Base-by-base conservation (phyloP, 352 stramenopile genomes). In the Phytophthora pluvialis region DNA sequence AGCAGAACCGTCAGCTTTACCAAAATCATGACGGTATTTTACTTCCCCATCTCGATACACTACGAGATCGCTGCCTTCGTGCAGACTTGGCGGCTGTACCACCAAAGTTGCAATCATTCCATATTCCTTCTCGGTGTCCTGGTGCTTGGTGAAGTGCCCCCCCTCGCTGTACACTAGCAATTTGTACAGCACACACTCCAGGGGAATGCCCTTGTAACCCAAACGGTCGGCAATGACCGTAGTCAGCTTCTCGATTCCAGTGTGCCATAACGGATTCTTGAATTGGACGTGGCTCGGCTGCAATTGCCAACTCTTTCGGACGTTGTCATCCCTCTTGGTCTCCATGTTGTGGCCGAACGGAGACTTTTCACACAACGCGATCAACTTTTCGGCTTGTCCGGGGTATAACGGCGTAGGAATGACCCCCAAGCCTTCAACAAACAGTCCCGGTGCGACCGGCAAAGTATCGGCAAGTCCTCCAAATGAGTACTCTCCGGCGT, bases 21-120 rank as follows among this genome's bases (percentile, higher is more conserved):
- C 60, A 21, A 72, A 72, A 44, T 61, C 51, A 18, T 68, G 64
- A 13, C 52, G 46, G 12, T 60, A 45, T 33, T 52, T 44, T n/a
- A 59, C 15, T 10, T 54, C 26, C 0, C 38, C 16, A 32, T 53
- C 18, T 35, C 26, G 42, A 39, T 67, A 62, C 4, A 78, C 57
- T 26, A 67, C 15, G 45, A 71, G 29, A 47, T 71, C 54, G 9
- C 63, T 55, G 10, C 63, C 64, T 48, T 64, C 38, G 10, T 64
- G 70, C 46, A 51, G 1, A 16, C 57, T 60, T 6, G 79, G 73
- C 0, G 78, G 48, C 18, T 81, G 64, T 0, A 86, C 29, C 44
- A 86, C 59, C 8, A 88, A 57, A 5, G 76, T 86, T 5, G 68
- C 77, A 40, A 84, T 80, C 79, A 81, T 84, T 13, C 74, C 75